phyloP scores from a whole-genome alignment of 1,284 basidiomycete species.

The Vanrija pseudolonga region DNA sequence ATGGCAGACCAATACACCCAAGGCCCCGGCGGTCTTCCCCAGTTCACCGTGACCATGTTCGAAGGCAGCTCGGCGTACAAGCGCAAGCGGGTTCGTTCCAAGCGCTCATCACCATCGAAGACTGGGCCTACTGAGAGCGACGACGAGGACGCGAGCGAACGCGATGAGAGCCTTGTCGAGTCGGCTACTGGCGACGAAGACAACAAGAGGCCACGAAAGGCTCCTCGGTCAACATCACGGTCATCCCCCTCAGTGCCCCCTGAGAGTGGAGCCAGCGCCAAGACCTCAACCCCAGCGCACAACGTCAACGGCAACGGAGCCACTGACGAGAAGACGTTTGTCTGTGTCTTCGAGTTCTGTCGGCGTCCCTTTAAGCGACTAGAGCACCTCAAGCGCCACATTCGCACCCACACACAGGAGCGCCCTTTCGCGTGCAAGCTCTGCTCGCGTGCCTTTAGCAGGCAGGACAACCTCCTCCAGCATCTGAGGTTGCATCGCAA shows the following conservation, averaged over 20 bases:
- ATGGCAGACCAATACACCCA: slow-evolving; percentile 11
- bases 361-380: slow-evolving; percentile 78
- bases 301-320: slow-evolving; percentile 8
- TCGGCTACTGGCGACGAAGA: background rate
- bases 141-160: no score
- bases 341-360: slow-evolving; percentile 51
- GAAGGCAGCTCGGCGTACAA: slow-evolving; percentile 21
- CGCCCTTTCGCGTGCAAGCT: slow-evolving; percentile 68
- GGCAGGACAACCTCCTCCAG: slow-evolving; percentile 79
- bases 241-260: slow-evolving; percentile 6
- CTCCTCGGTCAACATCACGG: background rate
- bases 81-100: slow-evolving; percentile 14
- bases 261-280: slow-evolving; percentile 2
- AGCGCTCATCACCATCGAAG: background rate
- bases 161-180: no score
- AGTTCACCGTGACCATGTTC: slow-evolving; percentile 22
- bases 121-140: no score
- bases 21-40: slow-evolving; percentile 15
- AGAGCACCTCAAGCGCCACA: slow-evolving; percentile 81
- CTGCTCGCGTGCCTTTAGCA: slow-evolving; percentile 74
- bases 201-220: slow-evolving; percentile 1
- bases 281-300: background rate
- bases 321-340: slow-evolving; percentile 19
- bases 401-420: slow-evolving; percentile 85
- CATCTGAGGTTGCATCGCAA: slow-evolving; percentile 70